Evolutionary conservation across 345 rosid genomes (phyloP).

Genomic region (Cardamine chenopodiifolia): DNA sequence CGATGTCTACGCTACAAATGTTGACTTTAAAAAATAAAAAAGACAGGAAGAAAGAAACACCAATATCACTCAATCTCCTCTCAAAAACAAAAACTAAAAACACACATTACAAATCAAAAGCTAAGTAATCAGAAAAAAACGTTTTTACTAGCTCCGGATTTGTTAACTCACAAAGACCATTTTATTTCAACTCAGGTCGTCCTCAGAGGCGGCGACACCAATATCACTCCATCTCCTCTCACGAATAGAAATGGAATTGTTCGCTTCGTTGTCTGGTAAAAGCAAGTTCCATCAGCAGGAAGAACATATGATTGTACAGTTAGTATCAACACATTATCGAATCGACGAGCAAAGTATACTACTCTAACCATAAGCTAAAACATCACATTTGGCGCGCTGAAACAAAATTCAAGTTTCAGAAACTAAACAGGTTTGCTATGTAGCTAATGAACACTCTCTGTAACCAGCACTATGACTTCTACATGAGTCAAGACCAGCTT

Average conservation of each 20-base stretch:
- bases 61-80: not conserved
- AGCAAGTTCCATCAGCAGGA: constrained; percentile 14
- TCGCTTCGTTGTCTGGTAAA: constrained; percentile 70
- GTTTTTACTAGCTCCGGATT: not conserved
- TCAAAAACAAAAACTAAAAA: not conserved
- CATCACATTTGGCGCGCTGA: not conserved
- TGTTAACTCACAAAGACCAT: not conserved
- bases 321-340: not conserved
- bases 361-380: constrained; percentile 5
- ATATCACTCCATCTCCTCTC: constrained; percentile 93
- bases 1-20: not conserved
- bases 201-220: constrained; percentile 77
- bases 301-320: not conserved
- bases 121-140: not conserved
- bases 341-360: not conserved
- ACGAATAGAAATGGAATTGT: constrained; percentile 84
- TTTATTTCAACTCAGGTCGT: not conserved
- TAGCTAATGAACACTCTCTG: not conserved
- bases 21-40: too few relatives aligned
- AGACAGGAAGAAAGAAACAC: too few relatives aligned
- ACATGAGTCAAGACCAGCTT: not conserved
- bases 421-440: not conserved
- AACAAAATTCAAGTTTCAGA: not conserved
- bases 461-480: not conserved
- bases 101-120: not conserved